Evolutionary conservation across 2,329 filamentous ascomycete species (phyloP), one percentile per base, ranked within the genome.

Genomic region (Didymella keratinophila): DNA sequence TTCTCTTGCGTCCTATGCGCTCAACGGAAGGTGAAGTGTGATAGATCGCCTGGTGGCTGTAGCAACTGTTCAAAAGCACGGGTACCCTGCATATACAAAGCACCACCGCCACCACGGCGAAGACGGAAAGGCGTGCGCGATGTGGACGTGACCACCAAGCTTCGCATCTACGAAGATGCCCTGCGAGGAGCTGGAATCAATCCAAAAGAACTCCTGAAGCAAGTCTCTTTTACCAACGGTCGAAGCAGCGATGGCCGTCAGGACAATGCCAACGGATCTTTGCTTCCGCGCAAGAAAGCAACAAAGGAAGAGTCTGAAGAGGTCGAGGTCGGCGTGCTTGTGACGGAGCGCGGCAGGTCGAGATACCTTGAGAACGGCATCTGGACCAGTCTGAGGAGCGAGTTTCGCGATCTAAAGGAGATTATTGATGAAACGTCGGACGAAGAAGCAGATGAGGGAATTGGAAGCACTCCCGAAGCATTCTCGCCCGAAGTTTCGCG

Each of bases 21-120:
- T 8, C 70, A 72, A 39, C 62, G 74, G 12, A 76, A 76, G 56
- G 73, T 76, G 20, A 72, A 68, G 52, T 76, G 73, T 50, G 72
- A 76, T 39, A 70, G 68, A 37, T 51, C 27, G 4, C 64, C 67
- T 12, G 63, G 68, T 25, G 71, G 72, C 1, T 76, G 74, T 48
- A 62, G 63, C 0, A 74, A 71, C 43, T 76, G 73, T 60, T 61
- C 63, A 8, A 71, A 72, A 51, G 65, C 70, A 10, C 66, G 72
- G 21, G 68, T 73, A 11, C 52, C 62, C 14, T 76, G 73, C 56
- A 56, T 74, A 16, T 76, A 74, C 58, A 75, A 74, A 53, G 65
- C 71, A 28, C 73, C 73, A 23, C 68, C 69, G 10, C 73, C 71
- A 2, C 69, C 72, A 9, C 63, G 72, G n/a, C 60, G 72, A 28